Evolutionary conservation across 148 eudicot species (phyloP).

Genomic region (Diospyros lotus): DNA sequence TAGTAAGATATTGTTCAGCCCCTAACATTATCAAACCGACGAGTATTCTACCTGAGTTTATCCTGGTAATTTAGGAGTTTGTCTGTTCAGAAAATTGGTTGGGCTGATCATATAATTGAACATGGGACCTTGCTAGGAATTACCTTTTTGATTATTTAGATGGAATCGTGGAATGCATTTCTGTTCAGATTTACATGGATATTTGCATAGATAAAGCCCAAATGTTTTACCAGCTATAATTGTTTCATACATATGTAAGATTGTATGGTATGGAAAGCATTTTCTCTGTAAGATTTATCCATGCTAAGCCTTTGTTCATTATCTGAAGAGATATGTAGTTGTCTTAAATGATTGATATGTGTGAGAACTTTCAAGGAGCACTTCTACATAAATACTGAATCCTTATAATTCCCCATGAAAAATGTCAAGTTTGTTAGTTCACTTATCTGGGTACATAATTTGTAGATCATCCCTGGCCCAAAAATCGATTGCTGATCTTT

Average conservation of each 20-base stretch:
- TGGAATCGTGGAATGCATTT: background rate
- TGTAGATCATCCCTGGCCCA: background rate
- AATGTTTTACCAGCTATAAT: background rate
- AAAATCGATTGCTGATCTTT: background rate
- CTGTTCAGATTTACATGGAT: background rate
- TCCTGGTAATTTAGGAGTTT: background rate
- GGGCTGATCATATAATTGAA: background rate
- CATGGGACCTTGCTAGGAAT: background rate
- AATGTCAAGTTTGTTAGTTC: background rate
- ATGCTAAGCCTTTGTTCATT: background rate
- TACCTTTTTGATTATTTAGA: background rate
- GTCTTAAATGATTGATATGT: background rate
- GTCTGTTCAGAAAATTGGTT: too few species aligned
- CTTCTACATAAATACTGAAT: background rate
- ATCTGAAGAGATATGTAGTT: slow-evolving; percentile 2
- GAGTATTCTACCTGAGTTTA: background rate
- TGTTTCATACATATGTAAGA: too few species aligned
- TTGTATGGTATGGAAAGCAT: background rate
- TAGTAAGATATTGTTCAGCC: background rate
- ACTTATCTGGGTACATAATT: background rate
- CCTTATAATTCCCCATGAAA: background rate
- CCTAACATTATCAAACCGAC: background rate
- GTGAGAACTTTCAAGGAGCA: background rate
- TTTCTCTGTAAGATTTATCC: background rate
- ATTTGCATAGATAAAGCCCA: background rate